Conservation (phyloP, 2,329 filamentous ascomycete species). For the Monosporascus sp. region DNA sequence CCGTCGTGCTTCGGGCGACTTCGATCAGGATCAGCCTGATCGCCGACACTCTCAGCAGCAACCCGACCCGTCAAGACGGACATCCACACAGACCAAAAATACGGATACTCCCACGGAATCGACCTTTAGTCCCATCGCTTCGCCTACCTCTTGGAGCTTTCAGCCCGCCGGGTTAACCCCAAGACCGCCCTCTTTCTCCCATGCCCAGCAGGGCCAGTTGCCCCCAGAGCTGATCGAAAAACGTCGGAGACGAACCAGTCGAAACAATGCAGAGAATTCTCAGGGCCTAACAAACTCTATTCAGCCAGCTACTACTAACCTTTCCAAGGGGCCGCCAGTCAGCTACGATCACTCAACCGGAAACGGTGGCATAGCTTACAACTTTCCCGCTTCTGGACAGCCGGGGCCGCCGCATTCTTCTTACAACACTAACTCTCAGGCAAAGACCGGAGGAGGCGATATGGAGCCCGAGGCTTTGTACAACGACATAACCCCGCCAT, state of each 20-base stretch:
- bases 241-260: conserved; percentile 36
- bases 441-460: conserved; percentile 7
- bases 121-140: conserved; percentile 52
- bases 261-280: conserved; percentile 35
- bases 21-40: conserved; percentile 20
- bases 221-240: conserved; percentile 38
- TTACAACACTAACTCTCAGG: conserved; percentile 17
- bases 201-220: conserved; percentile 31
- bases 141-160: conserved; percentile 48
- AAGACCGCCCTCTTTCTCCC: conserved; percentile 49
- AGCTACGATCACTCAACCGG: neutral
- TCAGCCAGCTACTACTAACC: conserved; percentile 53
- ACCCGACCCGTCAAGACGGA: conserved; percentile 40
- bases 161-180: conserved; percentile 49
- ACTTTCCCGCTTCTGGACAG: no score
- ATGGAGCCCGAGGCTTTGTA: conserved; percentile 30
- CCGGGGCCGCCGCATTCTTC: conserved; percentile 23
- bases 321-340: conserved; percentile 39
- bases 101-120: conserved; percentile 53
- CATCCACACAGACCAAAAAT: conserved; percentile 49
- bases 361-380: no score
- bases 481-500: conserved; percentile 18
- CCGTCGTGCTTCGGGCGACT: conserved; percentile 34
- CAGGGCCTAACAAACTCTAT: conserved; percentile 29
- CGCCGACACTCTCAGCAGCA: conserved; percentile 32